Conservation (phyloP, 306 rosid species). For the Quillaja saponaria region DNA sequence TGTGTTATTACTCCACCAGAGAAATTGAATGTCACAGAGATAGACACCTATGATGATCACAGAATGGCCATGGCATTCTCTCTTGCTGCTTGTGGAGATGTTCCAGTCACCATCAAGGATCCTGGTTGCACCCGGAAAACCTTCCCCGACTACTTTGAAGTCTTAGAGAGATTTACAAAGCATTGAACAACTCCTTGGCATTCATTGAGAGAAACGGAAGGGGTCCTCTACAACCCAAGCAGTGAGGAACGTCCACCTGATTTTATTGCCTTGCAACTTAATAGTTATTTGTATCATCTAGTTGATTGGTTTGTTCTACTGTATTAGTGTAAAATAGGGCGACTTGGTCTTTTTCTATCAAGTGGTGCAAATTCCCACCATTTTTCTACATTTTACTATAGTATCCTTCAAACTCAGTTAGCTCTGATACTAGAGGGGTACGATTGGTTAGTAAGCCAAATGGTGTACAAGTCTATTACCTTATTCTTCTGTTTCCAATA, state of each 20-base stretch:
- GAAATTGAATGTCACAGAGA: conserved; percentile 67
- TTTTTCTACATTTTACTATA: no score
- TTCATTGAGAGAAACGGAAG: no score
- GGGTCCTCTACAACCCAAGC: conserved; percentile 16
- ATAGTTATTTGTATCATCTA: conserved; percentile 19
- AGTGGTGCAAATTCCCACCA: no score
- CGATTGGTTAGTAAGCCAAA: no score
- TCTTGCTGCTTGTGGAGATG: conserved; percentile 91
- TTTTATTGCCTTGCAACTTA: conserved; percentile 21
- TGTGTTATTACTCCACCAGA: conserved; percentile 95
- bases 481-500: no score
- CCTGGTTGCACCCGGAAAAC: conserved; percentile 98
- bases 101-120: conserved; percentile 95
- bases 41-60: conserved; percentile 97
- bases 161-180: conserved; percentile 72
- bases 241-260: conserved; percentile 24
- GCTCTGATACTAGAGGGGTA: no score
- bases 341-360: conserved; percentile 13
- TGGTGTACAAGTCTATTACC: no score
- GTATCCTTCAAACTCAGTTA: no score
- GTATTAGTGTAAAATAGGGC: not conserved
- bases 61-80: conserved; percentile 99
- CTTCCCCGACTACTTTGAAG: conserved; percentile 95
- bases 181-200: conserved; percentile 43
- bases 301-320: conserved; percentile 4